Conservation (phyloP, 441 rosid species). For the Euphorbia celastroides region DNA sequence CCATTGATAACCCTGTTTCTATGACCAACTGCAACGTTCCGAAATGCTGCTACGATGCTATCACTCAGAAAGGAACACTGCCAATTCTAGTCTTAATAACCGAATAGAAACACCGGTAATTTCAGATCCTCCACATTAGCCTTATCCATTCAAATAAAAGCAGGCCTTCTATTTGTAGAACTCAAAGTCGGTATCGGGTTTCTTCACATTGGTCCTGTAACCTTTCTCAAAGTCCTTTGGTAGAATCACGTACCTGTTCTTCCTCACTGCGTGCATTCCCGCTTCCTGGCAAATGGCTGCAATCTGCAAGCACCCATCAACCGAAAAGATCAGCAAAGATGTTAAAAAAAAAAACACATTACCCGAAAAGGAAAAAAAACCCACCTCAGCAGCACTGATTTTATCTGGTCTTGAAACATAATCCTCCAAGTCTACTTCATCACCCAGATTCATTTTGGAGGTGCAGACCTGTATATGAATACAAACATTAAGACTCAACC, state of each 20-base stretch:
- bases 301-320: constrained; percentile 39
- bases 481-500: constrained; percentile 1
- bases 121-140: not conserved
- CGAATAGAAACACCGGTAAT: not conserved
- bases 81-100: constrained; percentile 2
- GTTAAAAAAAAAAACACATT: not conserved
- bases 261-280: constrained; percentile 92
- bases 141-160: too few species aligned
- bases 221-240: constrained; percentile 98
- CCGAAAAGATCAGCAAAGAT: not conserved
- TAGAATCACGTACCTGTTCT: constrained; percentile 88
- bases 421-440: constrained; percentile 98
- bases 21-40: not conserved
- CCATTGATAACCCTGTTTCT: not conserved
- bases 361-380: constrained; percentile 19
- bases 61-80: not conserved
- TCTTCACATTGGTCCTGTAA: constrained; percentile 87
- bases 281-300: constrained; percentile 97
- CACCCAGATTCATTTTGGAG: constrained; percentile 90
- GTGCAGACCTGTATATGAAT: constrained; percentile 77
- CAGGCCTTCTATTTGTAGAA: constrained; percentile 48
- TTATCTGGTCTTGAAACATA: constrained; percentile 97
- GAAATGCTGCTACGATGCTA: not conserved
- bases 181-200: constrained; percentile 92
- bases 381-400: constrained; percentile 98